Evolutionary conservation across 805 yeast genomes (phyloP).

Genomic region (Cephaloascus albidus): DNA sequence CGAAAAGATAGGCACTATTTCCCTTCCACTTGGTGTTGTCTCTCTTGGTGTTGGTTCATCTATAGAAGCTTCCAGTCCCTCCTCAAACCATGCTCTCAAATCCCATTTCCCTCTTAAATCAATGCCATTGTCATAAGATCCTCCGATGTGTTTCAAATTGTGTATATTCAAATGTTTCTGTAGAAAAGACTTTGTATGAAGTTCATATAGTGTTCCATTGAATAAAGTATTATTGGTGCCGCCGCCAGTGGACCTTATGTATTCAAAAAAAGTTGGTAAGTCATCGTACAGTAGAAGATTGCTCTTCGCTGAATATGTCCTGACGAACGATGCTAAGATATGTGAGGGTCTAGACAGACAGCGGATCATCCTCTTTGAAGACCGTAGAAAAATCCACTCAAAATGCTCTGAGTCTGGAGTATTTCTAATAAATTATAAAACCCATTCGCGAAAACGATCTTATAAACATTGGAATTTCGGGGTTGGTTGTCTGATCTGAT

Average conservation of each 20-base stretch:
- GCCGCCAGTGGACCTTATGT: conserved; percentile 21
- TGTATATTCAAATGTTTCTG: conserved; percentile 24
- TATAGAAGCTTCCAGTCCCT: conserved; percentile 12
- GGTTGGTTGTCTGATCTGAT: too few relatives aligned
- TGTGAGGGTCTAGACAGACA: background rate
- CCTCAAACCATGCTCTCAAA: too few relatives aligned
- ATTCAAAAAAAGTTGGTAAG: conserved; percentile 20
- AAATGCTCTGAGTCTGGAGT: too few relatives aligned
- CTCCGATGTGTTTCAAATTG: conserved; percentile 37
- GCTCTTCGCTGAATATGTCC: background rate
- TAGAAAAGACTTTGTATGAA: conserved; percentile 29
- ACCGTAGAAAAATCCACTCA: background rate
- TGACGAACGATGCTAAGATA: background rate
- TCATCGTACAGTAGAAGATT: conserved; percentile 17
- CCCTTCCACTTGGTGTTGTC: conserved; percentile 1
- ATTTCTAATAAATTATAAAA: too few relatives aligned
- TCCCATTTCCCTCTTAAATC: conserved; percentile 49
- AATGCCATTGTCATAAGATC: conserved; percentile 47
- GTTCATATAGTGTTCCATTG: conserved; percentile 48
- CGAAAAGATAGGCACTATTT: background rate
- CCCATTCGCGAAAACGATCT: conserved; percentile 2
- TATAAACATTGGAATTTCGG: conserved; percentile 6
- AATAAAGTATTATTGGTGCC: conserved; percentile 39
- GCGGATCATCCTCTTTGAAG: background rate
- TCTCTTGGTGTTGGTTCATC: conserved; percentile 1